These are phyloP conservation scores for Mycena metata DNA, from an alignment of 768 basidiomycete genomes.

Conservation along the genomic window DNA sequence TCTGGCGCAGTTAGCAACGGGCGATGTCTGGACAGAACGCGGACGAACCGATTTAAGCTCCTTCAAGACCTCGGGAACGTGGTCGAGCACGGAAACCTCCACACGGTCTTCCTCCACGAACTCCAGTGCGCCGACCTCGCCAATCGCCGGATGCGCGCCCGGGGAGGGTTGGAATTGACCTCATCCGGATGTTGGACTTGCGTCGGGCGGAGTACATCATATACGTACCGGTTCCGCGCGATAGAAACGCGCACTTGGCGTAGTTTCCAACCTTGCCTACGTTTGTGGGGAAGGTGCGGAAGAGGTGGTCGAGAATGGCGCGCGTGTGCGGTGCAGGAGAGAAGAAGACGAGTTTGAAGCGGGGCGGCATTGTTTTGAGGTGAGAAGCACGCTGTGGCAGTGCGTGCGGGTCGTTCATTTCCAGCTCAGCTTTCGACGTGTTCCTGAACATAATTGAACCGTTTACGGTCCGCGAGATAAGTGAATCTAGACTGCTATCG, in stretches of 20 bases:
- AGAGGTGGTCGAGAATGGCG: slow-evolving; percentile 58
- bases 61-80: slow-evolving; percentile 54
- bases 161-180: slow-evolving; percentile 61
- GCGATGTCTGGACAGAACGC: background rate
- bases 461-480: no score
- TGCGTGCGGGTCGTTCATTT: no score
- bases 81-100: slow-evolving; percentile 62
- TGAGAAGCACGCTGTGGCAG: no score
- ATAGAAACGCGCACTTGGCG: slow-evolving; percentile 67
- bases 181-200: background rate
- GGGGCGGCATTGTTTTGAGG: no score
- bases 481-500: no score
- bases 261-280: slow-evolving; percentile 68
- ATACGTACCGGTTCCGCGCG: slow-evolving; percentile 64
- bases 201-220: slow-evolving; percentile 3
- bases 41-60: slow-evolving; percentile 61
- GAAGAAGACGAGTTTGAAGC: slow-evolving; percentile 70
- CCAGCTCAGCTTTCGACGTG: no score
- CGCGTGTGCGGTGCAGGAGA: slow-evolving; percentile 58
- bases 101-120: slow-evolving; percentile 67
- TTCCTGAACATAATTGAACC: no score
- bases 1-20: slow-evolving; percentile 43
- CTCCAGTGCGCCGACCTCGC: slow-evolving; percentile 57
- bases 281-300: slow-evolving; percentile 57
- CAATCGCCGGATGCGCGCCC: slow-evolving; percentile 62